Percentiles rank a stretch among this genome's conserved stretches.
phyloP scores from a whole-genome alignment of 176 grass and related monocot genomes.

The Oryza punctata region DNA sequence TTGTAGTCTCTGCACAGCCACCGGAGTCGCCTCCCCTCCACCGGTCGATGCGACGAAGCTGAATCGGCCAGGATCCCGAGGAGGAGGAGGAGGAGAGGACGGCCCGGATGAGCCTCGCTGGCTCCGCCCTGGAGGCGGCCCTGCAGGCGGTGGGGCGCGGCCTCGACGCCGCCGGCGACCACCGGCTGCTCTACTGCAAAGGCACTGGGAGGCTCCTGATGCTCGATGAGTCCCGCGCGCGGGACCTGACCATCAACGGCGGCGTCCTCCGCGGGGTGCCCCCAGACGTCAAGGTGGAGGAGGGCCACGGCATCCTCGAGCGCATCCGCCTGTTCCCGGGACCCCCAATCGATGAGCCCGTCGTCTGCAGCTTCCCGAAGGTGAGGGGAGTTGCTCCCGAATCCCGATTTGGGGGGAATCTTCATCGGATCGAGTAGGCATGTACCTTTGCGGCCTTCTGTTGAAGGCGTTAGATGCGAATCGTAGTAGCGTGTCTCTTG shows the following conservation, averaged over 20 bases:
- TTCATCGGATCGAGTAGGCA: slow-evolving; percentile 33
- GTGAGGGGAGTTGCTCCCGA: slow-evolving; percentile 43
- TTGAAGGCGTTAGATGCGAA: slow-evolving; percentile 13
- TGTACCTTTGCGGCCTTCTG: not conserved
- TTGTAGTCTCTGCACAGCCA: not conserved
- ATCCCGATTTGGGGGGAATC: slow-evolving; percentile 9
- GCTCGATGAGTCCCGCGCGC: slow-evolving; percentile 51
- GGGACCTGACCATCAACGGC: slow-evolving; percentile 39
- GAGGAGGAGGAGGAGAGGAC: slow-evolving; percentile 41
- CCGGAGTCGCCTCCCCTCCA: not conserved
- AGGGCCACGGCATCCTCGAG: slow-evolving; percentile 32
- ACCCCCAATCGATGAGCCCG: slow-evolving; percentile 33
- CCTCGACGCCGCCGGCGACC: slow-evolving; percentile 70
- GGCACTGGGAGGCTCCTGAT: slow-evolving; percentile 63
- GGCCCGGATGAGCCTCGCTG: slow-evolving; percentile 42
- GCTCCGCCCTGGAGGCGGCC: slow-evolving; percentile 69
- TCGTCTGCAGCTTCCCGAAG: slow-evolving; percentile 68
- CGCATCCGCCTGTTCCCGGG: slow-evolving; percentile 33
- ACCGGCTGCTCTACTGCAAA: slow-evolving; percentile 79
- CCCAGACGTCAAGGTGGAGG: slow-evolving; percentile 55
- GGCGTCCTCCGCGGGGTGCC: slow-evolving; percentile 59
- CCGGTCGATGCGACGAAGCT: not conserved
- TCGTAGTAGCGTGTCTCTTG: not conserved
- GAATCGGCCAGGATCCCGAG: slow-evolving; percentile 27
- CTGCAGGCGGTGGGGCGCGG: slow-evolving; percentile 72